phyloP scores from a whole-genome alignment of 176 grass and related monocot genomes.

The Melocanna baccifera region DNA sequence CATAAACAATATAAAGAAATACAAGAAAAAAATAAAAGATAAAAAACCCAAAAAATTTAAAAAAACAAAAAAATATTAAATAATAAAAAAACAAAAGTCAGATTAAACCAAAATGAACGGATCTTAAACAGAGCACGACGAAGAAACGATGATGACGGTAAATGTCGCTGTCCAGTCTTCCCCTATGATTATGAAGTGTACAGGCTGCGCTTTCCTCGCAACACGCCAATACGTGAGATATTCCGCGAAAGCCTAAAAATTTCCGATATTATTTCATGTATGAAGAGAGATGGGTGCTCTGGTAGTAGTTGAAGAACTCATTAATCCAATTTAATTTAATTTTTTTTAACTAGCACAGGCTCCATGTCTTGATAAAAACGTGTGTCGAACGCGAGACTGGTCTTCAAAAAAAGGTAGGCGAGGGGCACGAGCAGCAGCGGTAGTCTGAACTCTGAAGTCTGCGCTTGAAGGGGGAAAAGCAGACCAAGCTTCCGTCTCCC shows the following conservation, averaged over 20 bases:
- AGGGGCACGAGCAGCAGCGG: background rate
- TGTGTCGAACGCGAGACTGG: background rate
- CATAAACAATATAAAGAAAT: no score
- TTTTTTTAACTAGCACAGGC: background rate
- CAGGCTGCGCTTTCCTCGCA: conserved; percentile 17
- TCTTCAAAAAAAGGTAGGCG: conserved; percentile 10
- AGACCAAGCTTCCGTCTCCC: conserved; percentile 28
- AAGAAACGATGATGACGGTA: background rate
- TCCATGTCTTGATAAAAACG: background rate
- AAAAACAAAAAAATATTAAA: no score
- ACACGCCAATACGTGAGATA: conserved; percentile 35
- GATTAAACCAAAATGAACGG: no score
- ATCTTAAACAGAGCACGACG: background rate
- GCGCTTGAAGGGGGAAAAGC: background rate
- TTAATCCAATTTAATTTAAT: background rate
- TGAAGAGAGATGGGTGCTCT: background rate
- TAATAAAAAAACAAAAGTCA: no score
- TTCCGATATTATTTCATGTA: background rate
- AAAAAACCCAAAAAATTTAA: no score
- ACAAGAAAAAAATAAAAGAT: no score
- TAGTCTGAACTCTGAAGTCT: background rate
- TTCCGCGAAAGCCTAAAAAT: background rate
- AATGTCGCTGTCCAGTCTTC: conserved; percentile 17
- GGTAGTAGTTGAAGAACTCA: background rate
- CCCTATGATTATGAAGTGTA: conserved; percentile 31